A percentile compares a stretch with the other conserved stretches of the same genome.
phyloP scores from a whole-genome alignment of 805 yeast genomes.

The Lipomyces yamadae region DNA sequence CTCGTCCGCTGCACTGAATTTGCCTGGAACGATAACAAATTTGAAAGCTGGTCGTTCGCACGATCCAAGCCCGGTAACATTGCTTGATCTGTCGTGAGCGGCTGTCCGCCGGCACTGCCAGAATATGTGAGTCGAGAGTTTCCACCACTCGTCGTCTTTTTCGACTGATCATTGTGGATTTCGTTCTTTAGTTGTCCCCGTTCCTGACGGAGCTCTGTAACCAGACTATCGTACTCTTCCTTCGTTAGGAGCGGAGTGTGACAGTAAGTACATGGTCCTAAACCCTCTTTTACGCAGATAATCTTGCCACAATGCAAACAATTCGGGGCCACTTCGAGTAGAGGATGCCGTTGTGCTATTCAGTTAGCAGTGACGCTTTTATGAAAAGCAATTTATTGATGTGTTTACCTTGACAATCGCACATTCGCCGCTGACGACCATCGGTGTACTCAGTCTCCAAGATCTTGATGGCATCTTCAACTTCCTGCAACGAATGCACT shows the following conservation, averaged over 20 bases:
- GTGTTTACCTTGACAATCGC: slow-evolving; percentile 36
- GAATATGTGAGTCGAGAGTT: slow-evolving; percentile 26
- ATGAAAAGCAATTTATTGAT: not conserved
- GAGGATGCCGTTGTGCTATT: slow-evolving; percentile 64
- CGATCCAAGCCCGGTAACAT: slow-evolving; percentile 47
- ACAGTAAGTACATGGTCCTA: slow-evolving; percentile 88
- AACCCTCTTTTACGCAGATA: slow-evolving; percentile 86
- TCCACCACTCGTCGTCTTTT: not conserved
- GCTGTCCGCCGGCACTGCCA: slow-evolving; percentile 34
- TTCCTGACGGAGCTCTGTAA: slow-evolving; percentile 59
- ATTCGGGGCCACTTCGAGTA: slow-evolving; percentile 89
- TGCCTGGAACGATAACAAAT: slow-evolving; percentile 76
- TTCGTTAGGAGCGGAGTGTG: slow-evolving; percentile 65
- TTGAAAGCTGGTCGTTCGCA: slow-evolving; percentile 78
- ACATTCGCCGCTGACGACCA: slow-evolving; percentile 13
- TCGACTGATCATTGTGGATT: slow-evolving; percentile 22
- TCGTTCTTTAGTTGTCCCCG: slow-evolving; percentile 51
- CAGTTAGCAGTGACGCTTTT: not conserved
- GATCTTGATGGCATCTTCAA: slow-evolving; percentile 34
- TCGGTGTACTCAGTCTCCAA: slow-evolving; percentile 24
- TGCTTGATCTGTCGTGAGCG: slow-evolving; percentile 4
- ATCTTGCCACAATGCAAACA: slow-evolving; percentile 94
- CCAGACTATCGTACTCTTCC: slow-evolving; percentile 65
- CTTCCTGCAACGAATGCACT: slow-evolving; percentile 30
- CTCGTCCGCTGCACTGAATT: slow-evolving; percentile 88